Evolutionary conservation across 129 eudicot genomes (phyloP).

Genomic region (Lonicera japonica): DNA sequence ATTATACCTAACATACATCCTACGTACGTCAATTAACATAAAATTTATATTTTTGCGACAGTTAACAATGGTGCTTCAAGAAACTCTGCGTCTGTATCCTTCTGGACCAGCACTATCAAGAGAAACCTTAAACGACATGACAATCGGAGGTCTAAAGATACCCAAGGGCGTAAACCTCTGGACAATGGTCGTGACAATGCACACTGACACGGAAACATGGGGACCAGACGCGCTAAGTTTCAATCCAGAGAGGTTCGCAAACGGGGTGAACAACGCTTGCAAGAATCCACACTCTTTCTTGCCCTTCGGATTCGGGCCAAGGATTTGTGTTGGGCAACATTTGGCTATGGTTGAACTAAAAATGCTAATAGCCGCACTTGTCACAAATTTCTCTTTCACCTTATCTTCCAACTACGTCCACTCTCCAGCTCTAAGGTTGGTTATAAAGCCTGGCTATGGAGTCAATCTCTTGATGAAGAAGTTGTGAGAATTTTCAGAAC

Average conservation of each 20-base stretch:
- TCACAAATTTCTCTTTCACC: constrained; percentile 7
- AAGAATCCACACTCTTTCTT: background rate
- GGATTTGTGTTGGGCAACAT: constrained; percentile 3
- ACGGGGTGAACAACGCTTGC: background rate
- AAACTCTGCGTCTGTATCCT: constrained; percentile 4
- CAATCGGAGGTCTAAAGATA: background rate
- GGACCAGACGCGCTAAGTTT: constrained; percentile 1
- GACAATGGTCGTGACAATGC: background rate
- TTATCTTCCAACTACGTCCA: constrained; percentile 1
- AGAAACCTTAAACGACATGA: constrained; percentile 4
- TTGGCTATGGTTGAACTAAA: constrained; percentile 3
- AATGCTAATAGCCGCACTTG: background rate
- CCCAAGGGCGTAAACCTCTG: constrained; percentile 3
- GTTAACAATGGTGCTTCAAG: constrained; percentile 7
- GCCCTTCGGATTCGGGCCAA: background rate
- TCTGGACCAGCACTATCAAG: background rate
- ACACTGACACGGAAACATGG: constrained; percentile 3
- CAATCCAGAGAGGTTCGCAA: background rate
- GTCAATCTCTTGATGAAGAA: constrained; percentile 6
- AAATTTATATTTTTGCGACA: background rate
- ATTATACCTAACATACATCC: background rate
- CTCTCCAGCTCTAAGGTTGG: background rate
- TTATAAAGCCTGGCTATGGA: constrained; percentile 4
- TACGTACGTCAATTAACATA: no score
- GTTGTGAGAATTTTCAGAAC: background rate